Evolutionary conservation across 352 stramenopile species (phyloP), one percentile per base, ranked within the genome.

Genomic region (Pseudoperonospora humuli): DNA sequence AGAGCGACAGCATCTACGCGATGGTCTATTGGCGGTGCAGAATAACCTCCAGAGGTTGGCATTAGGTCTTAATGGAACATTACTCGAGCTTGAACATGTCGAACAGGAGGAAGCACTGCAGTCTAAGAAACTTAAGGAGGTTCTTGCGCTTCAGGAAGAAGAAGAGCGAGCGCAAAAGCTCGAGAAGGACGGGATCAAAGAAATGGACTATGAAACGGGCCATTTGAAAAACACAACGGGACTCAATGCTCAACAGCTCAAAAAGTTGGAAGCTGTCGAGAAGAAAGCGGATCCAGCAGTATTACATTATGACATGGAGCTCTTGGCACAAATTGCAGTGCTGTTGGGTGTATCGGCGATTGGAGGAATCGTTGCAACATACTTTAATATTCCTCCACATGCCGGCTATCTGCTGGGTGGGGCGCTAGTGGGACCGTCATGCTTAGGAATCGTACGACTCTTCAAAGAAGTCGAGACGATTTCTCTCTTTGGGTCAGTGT

Each of bases 381-480:
- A 84, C 47, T 81, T 95, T 29, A 84, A 86, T 27, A 82, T 94
- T 13, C 88, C 89, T 11, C 81, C 85, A n/a, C 82, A 93, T 41
- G 73, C 95, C 13, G 89, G 89, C 0, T 97, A 96, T 66, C 64
- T 97, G 13, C 67, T 96, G 1, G 88, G 84, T 24, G 89, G 89
- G 19, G 86, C 90, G 21, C 55, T 96, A 1, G 83, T 97, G 3
- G 89, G 89, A 14, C 89, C 88, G 11, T 95, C 82, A 18, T 93
- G 88, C 32, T 56, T 95, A 10, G 80, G 75, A 3, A 44, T 95
- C 13, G 84, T 96, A 18, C 66, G 74, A 25, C 64, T 95, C 20
- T 93, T 95, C 54, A 89, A 92, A 40, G 80, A 96, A 49, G 89
- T 97, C 13, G 84, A 96, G 52, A 97, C 88, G 0, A 82, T 97